Conservation (phyloP, 306 rosid genomes). For the Vigna unguiculata region DNA sequence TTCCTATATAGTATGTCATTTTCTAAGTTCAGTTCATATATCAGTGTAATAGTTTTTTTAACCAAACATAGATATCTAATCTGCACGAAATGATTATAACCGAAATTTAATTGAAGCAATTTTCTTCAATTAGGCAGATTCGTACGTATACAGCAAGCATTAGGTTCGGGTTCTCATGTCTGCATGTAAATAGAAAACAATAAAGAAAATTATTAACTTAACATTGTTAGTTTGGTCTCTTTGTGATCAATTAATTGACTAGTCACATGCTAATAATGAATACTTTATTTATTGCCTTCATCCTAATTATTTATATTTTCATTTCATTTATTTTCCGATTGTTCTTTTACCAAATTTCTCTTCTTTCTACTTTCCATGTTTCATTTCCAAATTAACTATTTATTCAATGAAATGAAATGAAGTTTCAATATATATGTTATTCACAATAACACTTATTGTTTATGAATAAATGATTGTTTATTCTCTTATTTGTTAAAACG, state of each 20-base stretch:
- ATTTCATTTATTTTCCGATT: too few species aligned
- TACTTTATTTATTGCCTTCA: background rate
- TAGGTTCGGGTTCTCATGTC: background rate
- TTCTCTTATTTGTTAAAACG: too few species aligned
- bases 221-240: background rate
- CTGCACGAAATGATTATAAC: background rate
- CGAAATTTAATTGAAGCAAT: conserved; percentile 30
- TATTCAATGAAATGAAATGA: background rate
- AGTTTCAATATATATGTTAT: too few species aligned
- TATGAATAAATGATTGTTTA: too few species aligned
- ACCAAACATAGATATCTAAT: background rate
- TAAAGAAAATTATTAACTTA: background rate
- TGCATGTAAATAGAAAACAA: background rate
- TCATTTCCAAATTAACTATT: background rate
- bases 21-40: conserved; percentile 25
- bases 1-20: conserved; percentile 38
- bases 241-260: background rate
- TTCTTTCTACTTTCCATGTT: too few species aligned
- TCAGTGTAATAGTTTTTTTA: background rate
- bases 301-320: background rate
- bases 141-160: background rate
- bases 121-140: background rate
- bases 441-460: too few species aligned
- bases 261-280: background rate
- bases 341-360: too few species aligned